phyloP scores from a whole-genome alignment of 2,329 filamentous ascomycete species.

The Fusarium armeniacum region DNA sequence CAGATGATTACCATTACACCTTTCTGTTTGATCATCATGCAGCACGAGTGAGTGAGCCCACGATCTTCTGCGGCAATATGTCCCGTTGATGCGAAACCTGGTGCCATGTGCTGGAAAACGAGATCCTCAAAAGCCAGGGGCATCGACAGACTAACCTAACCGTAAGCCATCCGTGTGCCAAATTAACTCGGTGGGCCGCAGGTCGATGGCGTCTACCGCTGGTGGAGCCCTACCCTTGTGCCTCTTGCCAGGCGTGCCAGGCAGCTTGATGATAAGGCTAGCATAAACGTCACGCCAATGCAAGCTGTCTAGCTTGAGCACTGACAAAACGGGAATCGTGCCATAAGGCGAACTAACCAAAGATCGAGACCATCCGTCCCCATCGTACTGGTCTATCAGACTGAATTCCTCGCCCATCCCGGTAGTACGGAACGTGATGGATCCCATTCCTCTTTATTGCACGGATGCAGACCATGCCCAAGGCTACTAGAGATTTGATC shows the following conservation, averaged over 20 bases:
- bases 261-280: constrained; percentile 44
- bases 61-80: constrained; percentile 34
- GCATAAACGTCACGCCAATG: constrained; percentile 47
- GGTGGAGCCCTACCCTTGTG: constrained; percentile 33
- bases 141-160: constrained; percentile 44
- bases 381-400: constrained; percentile 32
- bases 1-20: neutral
- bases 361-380: constrained; percentile 49
- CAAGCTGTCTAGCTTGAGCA: constrained; percentile 40
- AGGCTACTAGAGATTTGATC: constrained; percentile 35
- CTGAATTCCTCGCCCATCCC: constrained; percentile 46
- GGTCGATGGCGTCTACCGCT: constrained; percentile 39
- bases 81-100: constrained; percentile 34
- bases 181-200: constrained; percentile 39
- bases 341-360: constrained; percentile 48
- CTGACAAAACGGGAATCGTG: constrained; percentile 48
- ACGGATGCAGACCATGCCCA: constrained; percentile 39
- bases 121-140: constrained; percentile 43
- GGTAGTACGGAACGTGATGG: constrained; percentile 47
- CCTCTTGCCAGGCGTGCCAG: constrained; percentile 7
- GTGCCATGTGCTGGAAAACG: constrained; percentile 44
- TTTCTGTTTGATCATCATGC: neutral
- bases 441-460: constrained; percentile 41
- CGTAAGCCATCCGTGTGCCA: constrained; percentile 51
- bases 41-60: neutral